Evolutionary conservation across 83 land plant species (phyloP), one percentile per base, ranked within the genome.

Genomic region (Picea mariana): DNA sequence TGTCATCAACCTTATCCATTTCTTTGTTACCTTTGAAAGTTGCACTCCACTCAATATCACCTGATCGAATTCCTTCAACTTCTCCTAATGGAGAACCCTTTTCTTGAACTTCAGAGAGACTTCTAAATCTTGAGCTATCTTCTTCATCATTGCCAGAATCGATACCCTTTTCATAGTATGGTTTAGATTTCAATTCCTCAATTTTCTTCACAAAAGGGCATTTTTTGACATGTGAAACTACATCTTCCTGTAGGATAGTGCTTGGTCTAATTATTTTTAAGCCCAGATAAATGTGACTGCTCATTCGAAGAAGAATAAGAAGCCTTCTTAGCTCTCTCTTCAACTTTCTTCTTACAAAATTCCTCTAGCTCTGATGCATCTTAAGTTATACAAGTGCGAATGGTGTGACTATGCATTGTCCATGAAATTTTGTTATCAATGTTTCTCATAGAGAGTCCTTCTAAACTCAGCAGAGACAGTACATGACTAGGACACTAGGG

Each of bases 121-220:
- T 66, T 47, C 38, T 23, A 49, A 13, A 20, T 38, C 40, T 62
- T 27, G 12, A 69, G 20, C 69, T 86, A 31, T 61, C 79, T 66
- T 83, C 90, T 64, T 79, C 83, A 78, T 83, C 90, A 65, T 75
- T 82, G 6, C 95, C 94, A 63, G 85, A 89, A 87, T 97, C 95
- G 9, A 95, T 79, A n/a, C 95, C 95, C 81, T 92, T 88, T 7
- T 85, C 61, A 73, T 88, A 93, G 79, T 85, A 95, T 11, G 91
- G 87, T 55, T 90, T 91, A 17, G 18, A 17, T 61, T 86, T 58
- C 82, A 92, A 85, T 12, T 85, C 83, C 21, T 85, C 84, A 31
- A 81, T 76, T 80, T 89, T 93, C 81, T 93, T 92, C 17, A 80
- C 40, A 7, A 86, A 84, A 21, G 98, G 99, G 83, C 99, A 97